A percentile compares a stretch with the other conserved stretches of the same genome.
Conservation (phyloP, 2,329 filamentous ascomycete species). For the Elsinoe perseae region DNA sequence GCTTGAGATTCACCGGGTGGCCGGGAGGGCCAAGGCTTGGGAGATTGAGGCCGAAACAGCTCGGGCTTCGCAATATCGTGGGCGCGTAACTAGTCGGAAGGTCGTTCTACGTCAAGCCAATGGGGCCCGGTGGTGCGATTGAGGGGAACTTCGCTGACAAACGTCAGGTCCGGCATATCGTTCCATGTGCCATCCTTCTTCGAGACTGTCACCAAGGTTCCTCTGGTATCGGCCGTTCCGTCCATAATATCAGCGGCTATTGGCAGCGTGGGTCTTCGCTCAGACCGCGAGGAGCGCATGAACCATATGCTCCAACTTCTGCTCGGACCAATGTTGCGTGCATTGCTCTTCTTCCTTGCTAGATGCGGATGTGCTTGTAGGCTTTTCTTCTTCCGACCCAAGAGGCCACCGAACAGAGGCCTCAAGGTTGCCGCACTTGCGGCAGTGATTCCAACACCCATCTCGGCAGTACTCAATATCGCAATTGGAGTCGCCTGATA, state of each 20-base stretch:
- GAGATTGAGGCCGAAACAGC: neutral
- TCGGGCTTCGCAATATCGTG: neutral
- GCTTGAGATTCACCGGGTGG: no score
- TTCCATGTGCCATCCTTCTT: neutral
- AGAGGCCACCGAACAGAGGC: constrained; percentile 24
- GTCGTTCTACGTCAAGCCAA: neutral
- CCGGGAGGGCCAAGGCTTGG: no score
- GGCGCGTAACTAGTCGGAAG: neutral
- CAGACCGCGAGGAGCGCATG: neutral
- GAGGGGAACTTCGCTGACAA: neutral
- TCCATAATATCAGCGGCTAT: neutral
- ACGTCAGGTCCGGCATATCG: neutral
- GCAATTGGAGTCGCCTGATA: constrained; percentile 23
- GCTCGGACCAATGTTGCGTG: neutral
- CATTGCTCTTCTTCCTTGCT: neutral
- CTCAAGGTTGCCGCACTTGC: constrained; percentile 28
- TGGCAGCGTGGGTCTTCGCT: neutral
- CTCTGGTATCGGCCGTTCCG: neutral
- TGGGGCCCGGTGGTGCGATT: neutral
- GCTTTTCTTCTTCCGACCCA: neutral
- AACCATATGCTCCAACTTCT: neutral
- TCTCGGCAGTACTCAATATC: constrained; percentile 29
- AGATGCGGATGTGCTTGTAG: neutral
- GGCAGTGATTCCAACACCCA: constrained; percentile 31
- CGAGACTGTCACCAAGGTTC: neutral